Evolutionary conservation across 768 basidiomycete species (phyloP), one percentile per base, ranked within the genome.

Genomic region (Tylopilus vinaceipallidus): DNA sequence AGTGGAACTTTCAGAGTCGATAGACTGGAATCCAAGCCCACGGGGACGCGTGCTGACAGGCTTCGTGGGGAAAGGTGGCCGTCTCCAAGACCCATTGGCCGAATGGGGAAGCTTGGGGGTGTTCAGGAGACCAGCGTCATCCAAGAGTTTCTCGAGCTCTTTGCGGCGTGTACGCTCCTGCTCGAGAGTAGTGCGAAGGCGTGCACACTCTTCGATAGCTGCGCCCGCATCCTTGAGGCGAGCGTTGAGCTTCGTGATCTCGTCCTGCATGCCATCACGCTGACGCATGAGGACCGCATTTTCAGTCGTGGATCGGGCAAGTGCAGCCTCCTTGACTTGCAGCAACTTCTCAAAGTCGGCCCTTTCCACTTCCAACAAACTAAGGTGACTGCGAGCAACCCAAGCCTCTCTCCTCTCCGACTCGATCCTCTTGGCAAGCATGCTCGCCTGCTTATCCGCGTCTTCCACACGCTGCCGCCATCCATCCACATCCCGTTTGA

Each of bases 401-500:
- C 88, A 91, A 2, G 84, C 85, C 49, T 94, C 91, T 45, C 84
- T 78, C 22, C 88, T 77, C 70, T 93, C 91, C n/a, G 71, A 74
- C 38, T 92, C 89, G 13, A 91, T 76, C 11, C 87, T 75, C 52
- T 79, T 80, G 22, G 81, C 77, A 42, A 95, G 78, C 32, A 83
- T 71, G 35, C 75, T 72, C 20, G 83, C 69, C 56, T 85, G 84
- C 47, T 80, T 83, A 58, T 95, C 90, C 58, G 91, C 75, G 60
- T 88, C 86, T 13, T 74, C 74, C 40, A 93, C 88, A 20, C 94
- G 78, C 29, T 70, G 76, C 53, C 88, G 78, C 91, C 93, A 95
- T 0, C 87, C 88, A 56, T 92, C 87, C 0, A 93, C 84, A 66
- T 98, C 94, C 44, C 83, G 81, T 65, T 86, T 86, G 43, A 98